phyloP scores from a whole-genome alignment of 2,329 filamentous ascomycete genomes.

The Aspergillus ibericus region DNA sequence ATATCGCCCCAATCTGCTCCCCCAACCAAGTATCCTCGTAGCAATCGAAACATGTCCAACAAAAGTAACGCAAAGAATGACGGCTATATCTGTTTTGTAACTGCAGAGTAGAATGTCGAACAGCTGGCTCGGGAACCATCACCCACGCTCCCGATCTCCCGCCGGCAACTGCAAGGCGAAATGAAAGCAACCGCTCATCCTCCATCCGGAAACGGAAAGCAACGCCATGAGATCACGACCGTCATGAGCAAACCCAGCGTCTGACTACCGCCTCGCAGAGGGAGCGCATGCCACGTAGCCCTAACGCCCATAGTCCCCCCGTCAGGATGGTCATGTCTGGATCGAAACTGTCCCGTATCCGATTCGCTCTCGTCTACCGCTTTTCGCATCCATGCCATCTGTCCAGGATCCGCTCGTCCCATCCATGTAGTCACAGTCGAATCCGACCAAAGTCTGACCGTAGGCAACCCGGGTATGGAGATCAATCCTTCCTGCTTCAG shows the following conservation, averaged over 20 bases:
- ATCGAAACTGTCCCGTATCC: conserved; percentile 19
- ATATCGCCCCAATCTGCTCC: not conserved
- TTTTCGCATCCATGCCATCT: conserved; percentile 17
- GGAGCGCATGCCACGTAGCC: not conserved
- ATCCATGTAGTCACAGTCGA: conserved; percentile 19
- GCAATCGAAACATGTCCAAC: conserved; percentile 5
- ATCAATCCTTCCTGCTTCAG: conserved; percentile 18
- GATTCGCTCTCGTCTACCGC: conserved; percentile 17
- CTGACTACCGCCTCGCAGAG: conserved; percentile 1
- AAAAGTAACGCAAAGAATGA: conserved; percentile 7
- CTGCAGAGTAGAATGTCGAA: conserved; percentile 5
- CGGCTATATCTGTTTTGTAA: conserved; percentile 8
- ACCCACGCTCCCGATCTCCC: not conserved
- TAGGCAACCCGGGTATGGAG: conserved; percentile 20
- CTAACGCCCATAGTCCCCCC: not conserved
- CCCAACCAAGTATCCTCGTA: not conserved
- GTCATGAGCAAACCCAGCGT: conserved; percentile 1
- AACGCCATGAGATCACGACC: conserved; percentile 11
- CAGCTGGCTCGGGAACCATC: not conserved
- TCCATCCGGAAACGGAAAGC: conserved; percentile 13
- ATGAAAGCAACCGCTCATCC: conserved; percentile 6
- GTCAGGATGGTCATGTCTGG: conserved; percentile 11
- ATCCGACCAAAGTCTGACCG: conserved; percentile 19
- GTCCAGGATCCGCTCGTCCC: conserved; percentile 18
- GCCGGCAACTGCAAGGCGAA: not conserved